Evolutionary conservation across 2,329 filamentous ascomycete genomes (phyloP).

Genomic region (Didymella glomerata): DNA sequence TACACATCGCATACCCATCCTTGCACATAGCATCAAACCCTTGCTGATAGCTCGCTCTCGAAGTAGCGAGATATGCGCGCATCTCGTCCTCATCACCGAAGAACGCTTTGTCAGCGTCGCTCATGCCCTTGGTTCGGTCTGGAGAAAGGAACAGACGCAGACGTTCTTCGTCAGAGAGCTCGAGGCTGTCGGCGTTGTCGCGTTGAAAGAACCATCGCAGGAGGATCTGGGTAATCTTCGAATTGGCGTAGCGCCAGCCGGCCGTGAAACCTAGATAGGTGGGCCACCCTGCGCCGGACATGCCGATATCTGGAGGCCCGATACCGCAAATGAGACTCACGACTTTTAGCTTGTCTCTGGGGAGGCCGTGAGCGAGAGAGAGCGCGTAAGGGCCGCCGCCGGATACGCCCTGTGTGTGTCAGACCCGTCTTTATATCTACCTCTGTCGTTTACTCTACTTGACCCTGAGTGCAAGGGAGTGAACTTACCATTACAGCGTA

Average conservation of each 20-base stretch:
- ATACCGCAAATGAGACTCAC: slow-evolving; percentile 43
- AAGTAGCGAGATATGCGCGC: slow-evolving; percentile 31
- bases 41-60: slow-evolving; percentile 40
- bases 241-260: slow-evolving; percentile 40
- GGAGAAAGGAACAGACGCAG: slow-evolving; percentile 20
- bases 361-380: slow-evolving; percentile 38
- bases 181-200: slow-evolving; percentile 35
- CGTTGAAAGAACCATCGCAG: slow-evolving; percentile 39
- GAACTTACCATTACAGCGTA: slow-evolving; percentile 39
- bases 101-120: slow-evolving; percentile 36
- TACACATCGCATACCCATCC: slow-evolving; percentile 44
- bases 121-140: slow-evolving; percentile 1
- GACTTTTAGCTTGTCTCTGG: slow-evolving; percentile 32
- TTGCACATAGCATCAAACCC: slow-evolving; percentile 40
- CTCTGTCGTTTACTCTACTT: too few relatives aligned
- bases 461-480: background rate
- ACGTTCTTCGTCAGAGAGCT: slow-evolving; percentile 39
- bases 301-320: slow-evolving; percentile 50
- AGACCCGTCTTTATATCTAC: background rate
- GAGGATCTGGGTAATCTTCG: slow-evolving; percentile 1
- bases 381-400: slow-evolving; percentile 47
- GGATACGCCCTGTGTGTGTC: slow-evolving; percentile 36
- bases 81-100: slow-evolving; percentile 34
- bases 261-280: slow-evolving; percentile 43
- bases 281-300: slow-evolving; percentile 35